A percentile compares a stretch with the other conserved stretches of the same genome.
phyloP scores from a whole-genome alignment of 305 asterid species.

The Solanum hybrid region DNA sequence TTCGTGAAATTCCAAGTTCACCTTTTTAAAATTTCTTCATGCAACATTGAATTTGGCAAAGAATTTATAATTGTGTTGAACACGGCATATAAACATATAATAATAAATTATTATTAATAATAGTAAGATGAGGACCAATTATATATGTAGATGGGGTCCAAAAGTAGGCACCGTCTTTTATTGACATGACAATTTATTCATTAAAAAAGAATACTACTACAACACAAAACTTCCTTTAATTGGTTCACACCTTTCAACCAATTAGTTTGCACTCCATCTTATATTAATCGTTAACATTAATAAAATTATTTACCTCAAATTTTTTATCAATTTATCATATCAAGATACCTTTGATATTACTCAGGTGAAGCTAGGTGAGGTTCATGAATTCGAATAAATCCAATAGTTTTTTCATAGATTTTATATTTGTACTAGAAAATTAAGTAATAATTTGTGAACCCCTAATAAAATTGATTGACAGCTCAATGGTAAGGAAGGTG shows the following conservation, averaged over 20 bases:
- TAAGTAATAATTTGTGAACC: accelerated
- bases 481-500: accelerated
- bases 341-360: background rate
- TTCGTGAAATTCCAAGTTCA: background rate
- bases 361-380: background rate
- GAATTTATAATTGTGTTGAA: background rate
- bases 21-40: background rate
- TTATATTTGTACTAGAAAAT: too few species aligned
- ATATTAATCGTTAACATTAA: background rate
- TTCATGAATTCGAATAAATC: accelerated
- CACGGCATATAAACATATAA: background rate
- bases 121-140: background rate
- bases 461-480: background rate
- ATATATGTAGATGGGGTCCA: background rate
- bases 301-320: background rate
- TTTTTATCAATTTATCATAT: background rate
- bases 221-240: background rate
- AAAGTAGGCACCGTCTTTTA: conserved; percentile 13
- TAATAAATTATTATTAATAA: background rate
- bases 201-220: background rate
- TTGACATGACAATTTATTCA: background rate
- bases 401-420: accelerated
- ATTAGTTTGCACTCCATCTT: background rate
- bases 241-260: background rate
- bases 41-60: background rate